These are phyloP conservation scores for Polyporus arcularius DNA, from an alignment of 768 basidiomycete species.

Conservation along the genomic window DNA sequence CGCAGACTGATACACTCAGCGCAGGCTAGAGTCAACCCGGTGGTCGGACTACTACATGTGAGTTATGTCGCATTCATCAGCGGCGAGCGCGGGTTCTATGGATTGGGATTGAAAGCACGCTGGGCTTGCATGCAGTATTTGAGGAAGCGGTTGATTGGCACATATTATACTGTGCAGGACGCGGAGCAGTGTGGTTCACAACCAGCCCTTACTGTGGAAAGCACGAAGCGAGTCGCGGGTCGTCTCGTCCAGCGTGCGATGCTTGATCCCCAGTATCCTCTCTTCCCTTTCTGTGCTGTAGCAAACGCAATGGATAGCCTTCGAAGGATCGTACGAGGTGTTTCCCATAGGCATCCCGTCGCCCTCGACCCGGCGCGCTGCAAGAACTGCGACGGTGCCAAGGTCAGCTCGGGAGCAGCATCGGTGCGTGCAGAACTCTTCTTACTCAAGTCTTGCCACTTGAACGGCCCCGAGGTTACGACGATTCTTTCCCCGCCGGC, in stretches of 20 bases:
- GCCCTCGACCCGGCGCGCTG: no score
- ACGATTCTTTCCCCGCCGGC: slow-evolving; percentile 62
- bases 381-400: neutral
- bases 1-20: no score
- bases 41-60: no score
- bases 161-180: no score
- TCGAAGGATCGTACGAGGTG: slow-evolving; percentile 18
- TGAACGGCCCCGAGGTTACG: slow-evolving; percentile 34
- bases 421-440: neutral
- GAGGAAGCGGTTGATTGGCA: no score
- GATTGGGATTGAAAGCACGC: no score
- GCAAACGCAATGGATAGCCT: slow-evolving; percentile 24
- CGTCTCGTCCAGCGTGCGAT: slow-evolving; percentile 38
- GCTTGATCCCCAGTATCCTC: slow-evolving; percentile 43
- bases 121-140: no score
- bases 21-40: no score
- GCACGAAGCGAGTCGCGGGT: slow-evolving; percentile 8
- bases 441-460: slow-evolving; percentile 17
- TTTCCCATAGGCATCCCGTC: slow-evolving; percentile 4
- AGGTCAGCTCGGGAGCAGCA: neutral
- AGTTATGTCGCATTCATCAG: no score
- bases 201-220: no score
- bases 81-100: no score
- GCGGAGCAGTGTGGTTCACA: no score
- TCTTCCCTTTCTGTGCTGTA: slow-evolving; percentile 39